A percentile compares a stretch with the other conserved stretches of the same genome.
Evolutionary conservation across 495 filamentous ascomycete genomes (phyloP).

Genomic region (Penicillium soppii): DNA sequence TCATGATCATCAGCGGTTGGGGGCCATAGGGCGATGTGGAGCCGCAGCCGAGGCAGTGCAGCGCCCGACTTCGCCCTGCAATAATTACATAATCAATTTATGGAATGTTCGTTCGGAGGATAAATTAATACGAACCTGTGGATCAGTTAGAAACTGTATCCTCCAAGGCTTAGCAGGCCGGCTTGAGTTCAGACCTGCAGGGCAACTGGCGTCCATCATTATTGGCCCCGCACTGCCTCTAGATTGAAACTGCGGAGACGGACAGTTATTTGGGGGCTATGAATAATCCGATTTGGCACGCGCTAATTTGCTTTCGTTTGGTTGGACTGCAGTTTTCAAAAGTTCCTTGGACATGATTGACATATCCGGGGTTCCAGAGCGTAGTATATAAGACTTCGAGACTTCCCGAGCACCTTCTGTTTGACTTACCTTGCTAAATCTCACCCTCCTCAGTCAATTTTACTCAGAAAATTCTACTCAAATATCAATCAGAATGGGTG

Average conservation of each 20-base stretch:
- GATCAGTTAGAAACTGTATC: neutral
- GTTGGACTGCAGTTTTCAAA: neutral
- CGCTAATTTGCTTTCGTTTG: neutral
- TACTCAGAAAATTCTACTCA: too few relatives aligned
- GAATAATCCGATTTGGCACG: neutral
- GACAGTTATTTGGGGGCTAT: neutral
- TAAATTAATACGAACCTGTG: neutral
- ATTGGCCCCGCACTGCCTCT: neutral
- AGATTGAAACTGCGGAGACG: too few relatives aligned
- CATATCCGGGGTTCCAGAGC: neutral
- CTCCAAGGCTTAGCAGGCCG: neutral
- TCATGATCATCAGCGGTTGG: conserved; percentile 2
- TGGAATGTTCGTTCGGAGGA: neutral
- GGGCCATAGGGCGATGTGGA: neutral
- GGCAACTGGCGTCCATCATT: neutral
- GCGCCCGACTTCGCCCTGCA: conserved; percentile 2
- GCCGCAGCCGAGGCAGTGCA: conserved; percentile 6
- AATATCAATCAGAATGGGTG: conserved; percentile 19
- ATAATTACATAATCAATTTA: neutral
- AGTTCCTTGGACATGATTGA: too few relatives aligned
- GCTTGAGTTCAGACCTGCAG: neutral
- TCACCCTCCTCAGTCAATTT: neutral
- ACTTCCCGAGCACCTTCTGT: neutral
- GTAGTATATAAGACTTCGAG: neutral
- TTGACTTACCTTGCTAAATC: neutral